phyloP scores from a whole-genome alignment of 208 protist species.

The Leishmania aethiopica region DNA sequence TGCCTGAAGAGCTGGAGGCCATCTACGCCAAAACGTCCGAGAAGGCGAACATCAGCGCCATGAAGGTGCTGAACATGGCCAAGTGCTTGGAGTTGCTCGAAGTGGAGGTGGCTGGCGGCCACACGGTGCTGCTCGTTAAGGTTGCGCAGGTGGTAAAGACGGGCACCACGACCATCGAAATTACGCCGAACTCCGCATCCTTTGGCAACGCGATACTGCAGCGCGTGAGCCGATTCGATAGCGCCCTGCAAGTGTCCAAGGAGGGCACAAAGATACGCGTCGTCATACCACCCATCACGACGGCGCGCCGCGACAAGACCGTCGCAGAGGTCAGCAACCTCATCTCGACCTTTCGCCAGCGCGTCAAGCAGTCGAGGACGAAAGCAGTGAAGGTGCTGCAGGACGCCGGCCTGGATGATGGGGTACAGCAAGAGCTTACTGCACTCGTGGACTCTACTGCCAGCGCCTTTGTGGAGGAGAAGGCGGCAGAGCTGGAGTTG shows the following conservation, averaged over 20 bases:
- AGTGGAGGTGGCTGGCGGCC: constrained; percentile 66
- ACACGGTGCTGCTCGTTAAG: constrained; percentile 66
- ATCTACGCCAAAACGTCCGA: constrained; percentile 64
- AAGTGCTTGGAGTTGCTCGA: constrained; percentile 86
- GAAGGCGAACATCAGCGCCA: constrained; percentile 76
- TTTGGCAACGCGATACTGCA: constrained; percentile 67
- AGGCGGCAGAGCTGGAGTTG: constrained; percentile 70
- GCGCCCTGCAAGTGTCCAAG: constrained; percentile 70
- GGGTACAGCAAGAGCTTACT: constrained; percentile 57
- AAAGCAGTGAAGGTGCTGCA: constrained; percentile 69
- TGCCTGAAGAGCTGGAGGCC: constrained; percentile 73
- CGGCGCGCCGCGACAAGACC: constrained; percentile 64
- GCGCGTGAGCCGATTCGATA: constrained; percentile 77
- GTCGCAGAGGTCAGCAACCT: constrained; percentile 57
- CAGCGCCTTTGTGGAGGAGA: constrained; percentile 74
- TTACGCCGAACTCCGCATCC: constrained; percentile 56
- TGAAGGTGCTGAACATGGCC: constrained; percentile 90
- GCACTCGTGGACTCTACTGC: constrained; percentile 55
- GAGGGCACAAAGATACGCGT: constrained; percentile 74
- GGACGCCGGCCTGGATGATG: constrained; percentile 66
- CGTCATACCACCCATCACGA: constrained; percentile 71
- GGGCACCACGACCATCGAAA: constrained; percentile 61
- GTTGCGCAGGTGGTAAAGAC: constrained; percentile 82
- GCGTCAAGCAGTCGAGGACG: constrained; percentile 61
- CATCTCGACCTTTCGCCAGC: constrained; percentile 50